Conservation (phyloP, 2,329 filamentous ascomycete genomes). For the Chrysoporthe deuterocubensis region DNA sequence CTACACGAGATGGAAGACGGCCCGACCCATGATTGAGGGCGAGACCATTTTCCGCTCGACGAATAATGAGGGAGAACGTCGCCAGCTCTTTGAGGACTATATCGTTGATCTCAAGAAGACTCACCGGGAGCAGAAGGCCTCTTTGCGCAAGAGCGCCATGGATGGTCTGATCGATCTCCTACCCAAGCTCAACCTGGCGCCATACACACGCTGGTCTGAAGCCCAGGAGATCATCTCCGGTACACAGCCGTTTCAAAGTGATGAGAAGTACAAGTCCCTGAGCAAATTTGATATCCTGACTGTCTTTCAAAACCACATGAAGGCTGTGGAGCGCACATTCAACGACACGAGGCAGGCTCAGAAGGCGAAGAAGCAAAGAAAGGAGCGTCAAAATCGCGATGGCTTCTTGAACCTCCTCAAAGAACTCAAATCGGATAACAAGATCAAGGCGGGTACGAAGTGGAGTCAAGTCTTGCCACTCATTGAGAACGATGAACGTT, state of each 20-base stretch:
- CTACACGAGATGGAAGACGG: slow-evolving; percentile 96
- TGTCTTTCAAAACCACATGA: slow-evolving; percentile 94
- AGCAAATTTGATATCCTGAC: slow-evolving; percentile 89
- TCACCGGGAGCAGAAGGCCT: slow-evolving; percentile 75
- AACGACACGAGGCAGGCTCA: slow-evolving; percentile 90
- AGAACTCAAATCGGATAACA: slow-evolving; percentile 74
- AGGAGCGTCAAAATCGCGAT: slow-evolving; percentile 86
- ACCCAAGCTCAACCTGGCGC: slow-evolving; percentile 80
- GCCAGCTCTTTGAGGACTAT: slow-evolving; percentile 93
- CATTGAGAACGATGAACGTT: slow-evolving; percentile 81
- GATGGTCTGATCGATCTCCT: slow-evolving; percentile 80
- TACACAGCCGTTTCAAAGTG: slow-evolving; percentile 75
- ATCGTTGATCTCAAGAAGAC: slow-evolving; percentile 80
- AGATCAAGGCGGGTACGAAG: slow-evolving; percentile 87
- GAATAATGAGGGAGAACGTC: slow-evolving; percentile 83
- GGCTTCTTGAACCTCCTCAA: slow-evolving; percentile 74
- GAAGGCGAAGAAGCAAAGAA: slow-evolving; percentile 78
- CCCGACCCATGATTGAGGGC: slow-evolving; percentile 88
- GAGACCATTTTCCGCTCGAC: slow-evolving; percentile 96
- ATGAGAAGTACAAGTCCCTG: slow-evolving; percentile 84
- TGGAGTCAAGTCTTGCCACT: slow-evolving; percentile 81
- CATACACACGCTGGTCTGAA: slow-evolving; percentile 93
- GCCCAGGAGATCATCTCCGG: slow-evolving; percentile 81
- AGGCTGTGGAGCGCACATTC: slow-evolving; percentile 84
- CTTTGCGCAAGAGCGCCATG: slow-evolving; percentile 77